phyloP scores from a whole-genome alignment of 345 rosid species.

The Populus pruinosa region DNA sequence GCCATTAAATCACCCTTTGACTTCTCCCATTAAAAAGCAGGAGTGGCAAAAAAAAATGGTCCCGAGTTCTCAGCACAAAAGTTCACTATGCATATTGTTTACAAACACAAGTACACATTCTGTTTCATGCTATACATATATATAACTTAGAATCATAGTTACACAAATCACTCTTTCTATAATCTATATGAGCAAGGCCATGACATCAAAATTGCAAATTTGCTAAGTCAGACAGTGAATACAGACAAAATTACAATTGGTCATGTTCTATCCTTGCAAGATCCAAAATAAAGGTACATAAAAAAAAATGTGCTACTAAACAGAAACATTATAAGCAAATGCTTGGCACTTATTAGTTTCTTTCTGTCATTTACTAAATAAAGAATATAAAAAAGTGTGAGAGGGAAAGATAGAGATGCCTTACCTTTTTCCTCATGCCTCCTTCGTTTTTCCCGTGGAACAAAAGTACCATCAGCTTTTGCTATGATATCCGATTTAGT shows the following conservation, averaged over 20 bases:
- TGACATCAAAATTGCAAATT: not conserved
- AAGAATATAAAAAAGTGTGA: not conserved
- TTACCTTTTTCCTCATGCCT: slow-evolving; percentile 92
- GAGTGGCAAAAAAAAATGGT: not conserved
- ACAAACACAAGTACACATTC: too few relatives aligned
- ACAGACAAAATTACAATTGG: not conserved
- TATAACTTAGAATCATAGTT: not conserved
- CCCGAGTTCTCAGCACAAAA: not conserved
- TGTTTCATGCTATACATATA: not conserved
- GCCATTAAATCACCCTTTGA: not conserved
- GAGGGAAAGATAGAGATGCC: not conserved
- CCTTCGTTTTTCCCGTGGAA: slow-evolving; percentile 91
- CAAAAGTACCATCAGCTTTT: slow-evolving; percentile 97
- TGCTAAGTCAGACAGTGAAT: not conserved
- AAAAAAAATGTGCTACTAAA: not conserved
- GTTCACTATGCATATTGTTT: not conserved
- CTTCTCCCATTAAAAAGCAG: not conserved
- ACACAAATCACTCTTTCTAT: not conserved
- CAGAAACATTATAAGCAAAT: not conserved
- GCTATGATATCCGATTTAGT: slow-evolving; percentile 89
- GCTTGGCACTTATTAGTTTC: not conserved
- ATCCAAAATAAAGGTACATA: not conserved
- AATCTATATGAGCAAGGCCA: not conserved
- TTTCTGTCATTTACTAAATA: not conserved
- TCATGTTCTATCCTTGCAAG: not conserved